Conservation (phyloP, 2,329 filamentous ascomycete species). For the Plectosphaerella sp. region DNA sequence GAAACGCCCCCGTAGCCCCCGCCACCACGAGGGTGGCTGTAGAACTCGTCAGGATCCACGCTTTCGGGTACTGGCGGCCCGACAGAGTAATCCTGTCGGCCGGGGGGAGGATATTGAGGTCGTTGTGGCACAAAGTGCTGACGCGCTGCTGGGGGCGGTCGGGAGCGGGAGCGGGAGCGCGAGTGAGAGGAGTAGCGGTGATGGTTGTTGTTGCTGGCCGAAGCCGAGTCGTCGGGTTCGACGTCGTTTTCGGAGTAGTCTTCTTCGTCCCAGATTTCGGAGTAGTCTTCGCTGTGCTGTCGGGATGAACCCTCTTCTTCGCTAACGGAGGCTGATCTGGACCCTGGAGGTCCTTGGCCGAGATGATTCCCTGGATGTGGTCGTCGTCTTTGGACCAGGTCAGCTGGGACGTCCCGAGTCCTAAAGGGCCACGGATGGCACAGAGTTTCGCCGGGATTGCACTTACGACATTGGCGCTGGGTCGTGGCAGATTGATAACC, state of each 20-base stretch:
- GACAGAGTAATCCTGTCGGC: constrained; percentile 31
- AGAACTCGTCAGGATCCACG: constrained; percentile 62
- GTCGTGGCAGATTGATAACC: constrained; percentile 25
- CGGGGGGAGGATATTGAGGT: neutral
- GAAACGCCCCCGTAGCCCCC: constrained; percentile 26
- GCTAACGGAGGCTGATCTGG: constrained; percentile 28
- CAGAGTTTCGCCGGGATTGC: neutral
- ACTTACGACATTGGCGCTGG: constrained; percentile 32
- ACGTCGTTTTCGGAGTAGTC: constrained; percentile 37
- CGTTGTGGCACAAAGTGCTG: constrained; percentile 10
- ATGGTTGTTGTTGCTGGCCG: constrained; percentile 31
- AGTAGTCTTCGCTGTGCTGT: constrained; percentile 24
- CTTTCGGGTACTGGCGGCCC: constrained; percentile 53
- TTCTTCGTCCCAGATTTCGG: constrained; percentile 29
- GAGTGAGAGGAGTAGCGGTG: constrained; percentile 10
- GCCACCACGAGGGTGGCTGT: constrained; percentile 14
- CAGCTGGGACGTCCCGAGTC: neutral
- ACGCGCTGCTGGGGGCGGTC: constrained; percentile 22
- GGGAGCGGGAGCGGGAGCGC: constrained; percentile 13
- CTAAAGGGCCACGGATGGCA: neutral
- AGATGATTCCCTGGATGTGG: neutral
- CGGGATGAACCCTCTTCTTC: constrained; percentile 35
- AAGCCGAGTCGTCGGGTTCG: constrained; percentile 57
- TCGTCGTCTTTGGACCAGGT: neutral
- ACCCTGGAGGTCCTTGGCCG: constrained; percentile 14